Evolutionary conservation across 768 basidiomycete genomes (phyloP).

Genomic region (Phlegmacium glaucopus): DNA sequence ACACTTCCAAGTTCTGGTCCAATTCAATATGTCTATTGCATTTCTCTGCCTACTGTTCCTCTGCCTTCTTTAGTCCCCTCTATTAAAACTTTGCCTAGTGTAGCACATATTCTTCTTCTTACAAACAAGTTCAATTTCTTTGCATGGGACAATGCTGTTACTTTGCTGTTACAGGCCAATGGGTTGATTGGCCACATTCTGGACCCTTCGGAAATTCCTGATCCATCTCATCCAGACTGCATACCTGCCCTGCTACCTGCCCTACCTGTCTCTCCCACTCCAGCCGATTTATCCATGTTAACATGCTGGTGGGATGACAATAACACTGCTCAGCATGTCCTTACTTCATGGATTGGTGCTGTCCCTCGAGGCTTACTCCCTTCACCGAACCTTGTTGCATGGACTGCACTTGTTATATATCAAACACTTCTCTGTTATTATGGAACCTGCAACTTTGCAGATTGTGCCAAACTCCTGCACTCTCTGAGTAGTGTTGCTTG

Average conservation of each 20-base stretch:
- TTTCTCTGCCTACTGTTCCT: background rate
- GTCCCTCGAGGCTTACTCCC: background rate
- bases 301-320: conserved; percentile 3
- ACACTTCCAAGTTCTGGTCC: background rate
- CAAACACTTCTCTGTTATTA: background rate
- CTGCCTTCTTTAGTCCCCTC: background rate
- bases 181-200: background rate
- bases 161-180: background rate
- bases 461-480: background rate
- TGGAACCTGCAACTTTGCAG: background rate
- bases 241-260: background rate
- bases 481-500: background rate
- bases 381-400: background rate
- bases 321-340: conserved; percentile 1
- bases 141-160: conserved; percentile 1
- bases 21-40: conserved; percentile 4
- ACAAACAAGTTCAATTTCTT: background rate
- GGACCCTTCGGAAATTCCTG: conserved; percentile 1
- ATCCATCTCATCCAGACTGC: background rate
- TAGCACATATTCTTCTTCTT: conserved; percentile 2
- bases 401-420: background rate
- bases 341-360: background rate
- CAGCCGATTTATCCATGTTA: background rate
- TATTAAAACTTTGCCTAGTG: conserved; percentile 2
- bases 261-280: background rate